Conservation (phyloP, 306 rosid species). For the Sicyos edulis region DNA sequence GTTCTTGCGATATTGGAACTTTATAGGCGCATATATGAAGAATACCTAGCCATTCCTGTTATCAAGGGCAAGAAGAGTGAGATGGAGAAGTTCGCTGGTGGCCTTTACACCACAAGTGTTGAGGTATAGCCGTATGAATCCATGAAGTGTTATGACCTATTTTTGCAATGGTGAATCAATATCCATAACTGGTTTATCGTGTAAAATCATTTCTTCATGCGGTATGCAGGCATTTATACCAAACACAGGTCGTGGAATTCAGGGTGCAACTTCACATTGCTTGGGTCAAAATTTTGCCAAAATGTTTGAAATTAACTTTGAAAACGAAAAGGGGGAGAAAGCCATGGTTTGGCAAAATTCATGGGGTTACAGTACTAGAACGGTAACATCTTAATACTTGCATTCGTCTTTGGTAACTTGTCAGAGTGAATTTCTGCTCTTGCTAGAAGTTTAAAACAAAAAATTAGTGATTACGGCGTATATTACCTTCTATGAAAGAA, state of each 20-base stretch:
- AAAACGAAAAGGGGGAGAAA: conserved; percentile 85
- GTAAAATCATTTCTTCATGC: background rate
- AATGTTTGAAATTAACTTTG: conserved; percentile 92
- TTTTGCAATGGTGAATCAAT: background rate
- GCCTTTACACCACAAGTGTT: conserved; percentile 92
- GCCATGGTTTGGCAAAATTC: conserved; percentile 95
- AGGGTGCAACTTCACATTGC: conserved; percentile 97
- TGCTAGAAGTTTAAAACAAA: background rate
- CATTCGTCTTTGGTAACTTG: conserved; percentile 17
- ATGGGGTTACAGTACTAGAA: conserved; percentile 95
- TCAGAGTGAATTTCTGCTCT: background rate
- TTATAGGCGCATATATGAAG: conserved; percentile 79
- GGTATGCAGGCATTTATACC: conserved; percentile 69
- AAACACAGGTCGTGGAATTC: conserved; percentile 86
- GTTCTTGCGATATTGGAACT: conserved; percentile 80
- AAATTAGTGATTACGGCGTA: background rate
- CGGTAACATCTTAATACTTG: conserved; percentile 41
- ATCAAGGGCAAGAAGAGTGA: conserved; percentile 91
- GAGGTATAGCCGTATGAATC: conserved; percentile 43
- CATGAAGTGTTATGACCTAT: background rate
- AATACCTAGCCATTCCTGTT: conserved; percentile 86
- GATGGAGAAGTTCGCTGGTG: conserved; percentile 95
- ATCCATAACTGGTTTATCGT: background rate
- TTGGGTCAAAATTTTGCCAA: conserved; percentile 92
- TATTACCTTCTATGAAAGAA: background rate